phyloP scores from a whole-genome alignment of 2,329 filamentous ascomycete species.

The Aspergillus costaricaensis region DNA sequence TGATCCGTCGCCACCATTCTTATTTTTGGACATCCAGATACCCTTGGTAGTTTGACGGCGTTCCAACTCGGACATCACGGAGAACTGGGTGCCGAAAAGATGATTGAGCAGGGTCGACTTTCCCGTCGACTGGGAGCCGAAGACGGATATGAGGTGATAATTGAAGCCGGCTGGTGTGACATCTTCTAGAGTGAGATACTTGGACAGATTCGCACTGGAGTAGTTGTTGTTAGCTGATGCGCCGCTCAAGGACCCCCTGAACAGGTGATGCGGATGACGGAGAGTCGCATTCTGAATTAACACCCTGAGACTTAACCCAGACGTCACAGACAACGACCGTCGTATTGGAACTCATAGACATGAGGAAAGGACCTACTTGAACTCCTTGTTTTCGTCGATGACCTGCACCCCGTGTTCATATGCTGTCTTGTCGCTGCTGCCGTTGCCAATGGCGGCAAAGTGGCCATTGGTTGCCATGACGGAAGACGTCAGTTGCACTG shows the following conservation, averaged over 20 bases:
- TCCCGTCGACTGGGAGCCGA: conserved; percentile 96
- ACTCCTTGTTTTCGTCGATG: conserved; percentile 92
- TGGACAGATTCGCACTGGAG: conserved; percentile 70
- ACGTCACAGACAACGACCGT: not conserved
- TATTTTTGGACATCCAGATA: conserved; percentile 99
- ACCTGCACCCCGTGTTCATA: conserved; percentile 97
- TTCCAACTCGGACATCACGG: conserved; percentile 95
- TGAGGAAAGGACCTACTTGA: conserved; percentile 69
- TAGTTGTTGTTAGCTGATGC: conserved; percentile 15
- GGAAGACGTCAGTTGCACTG: conserved; percentile 11
- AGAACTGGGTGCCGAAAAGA: conserved; percentile 93
- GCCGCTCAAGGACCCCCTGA: not conserved
- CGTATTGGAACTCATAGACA: not conserved
- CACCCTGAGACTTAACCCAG: not conserved
- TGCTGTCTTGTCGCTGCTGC: conserved; percentile 37
- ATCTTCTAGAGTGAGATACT: conserved; percentile 77
- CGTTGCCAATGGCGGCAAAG: conserved; percentile 46
- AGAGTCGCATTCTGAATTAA: not conserved
- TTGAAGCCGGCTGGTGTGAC: conserved; percentile 93
- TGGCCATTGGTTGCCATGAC: conserved; percentile 49
- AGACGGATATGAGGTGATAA: conserved; percentile 98
- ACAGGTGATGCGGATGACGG: not conserved
- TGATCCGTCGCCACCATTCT: conserved; percentile 53
- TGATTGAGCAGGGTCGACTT: conserved; percentile 97
- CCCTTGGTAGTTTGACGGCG: conserved; percentile 97